Evolutionary conservation across 2,329 filamentous ascomycete species (phyloP).

Genomic region (Cercospora brassicicola): DNA sequence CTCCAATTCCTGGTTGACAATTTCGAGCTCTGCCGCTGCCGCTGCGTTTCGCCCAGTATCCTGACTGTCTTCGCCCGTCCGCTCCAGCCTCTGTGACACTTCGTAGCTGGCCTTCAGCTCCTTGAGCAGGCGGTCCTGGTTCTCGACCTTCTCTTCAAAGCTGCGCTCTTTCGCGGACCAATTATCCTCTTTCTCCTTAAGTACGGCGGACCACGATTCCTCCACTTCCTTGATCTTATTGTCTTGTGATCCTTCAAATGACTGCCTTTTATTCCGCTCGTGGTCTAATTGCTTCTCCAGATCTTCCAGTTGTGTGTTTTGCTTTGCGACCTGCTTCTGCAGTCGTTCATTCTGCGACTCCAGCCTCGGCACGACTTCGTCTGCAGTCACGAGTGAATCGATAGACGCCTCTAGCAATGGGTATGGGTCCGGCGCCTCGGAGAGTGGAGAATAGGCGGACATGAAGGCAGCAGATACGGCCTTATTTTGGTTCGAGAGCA

Average conservation of each 20-base stretch:
- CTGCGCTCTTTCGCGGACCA: conserved; percentile 92
- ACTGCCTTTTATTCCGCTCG: conserved; percentile 70
- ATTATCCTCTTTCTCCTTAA: conserved; percentile 93
- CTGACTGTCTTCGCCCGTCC: conserved; percentile 63
- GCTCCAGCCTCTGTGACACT: conserved; percentile 84
- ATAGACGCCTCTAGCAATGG: conserved; percentile 94
- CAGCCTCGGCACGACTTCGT: conserved; percentile 87
- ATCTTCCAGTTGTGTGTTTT: conserved; percentile 80
- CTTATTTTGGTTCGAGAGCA: conserved; percentile 94
- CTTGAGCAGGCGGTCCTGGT: conserved; percentile 84
- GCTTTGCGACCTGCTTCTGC: conserved; percentile 71
- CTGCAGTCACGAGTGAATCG: conserved; percentile 85
- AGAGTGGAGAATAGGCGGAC: conserved; percentile 86
- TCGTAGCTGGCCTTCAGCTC: conserved; percentile 98
- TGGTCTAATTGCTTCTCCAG: conserved; percentile 76
- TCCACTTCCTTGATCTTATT: conserved; percentile 84
- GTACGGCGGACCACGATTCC: conserved; percentile 80
- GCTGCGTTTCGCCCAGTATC: conserved; percentile 62
- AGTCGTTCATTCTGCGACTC: conserved; percentile 84
- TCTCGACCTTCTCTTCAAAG: conserved; percentile 90
- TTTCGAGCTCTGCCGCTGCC: conserved; percentile 86
- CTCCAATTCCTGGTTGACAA: conserved; percentile 88
- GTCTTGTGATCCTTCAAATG: conserved; percentile 75
- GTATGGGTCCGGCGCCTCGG: conserved; percentile 94
- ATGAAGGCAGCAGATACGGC: conserved; percentile 89